Evolutionary conservation across 805 yeast species (phyloP), one percentile per base, ranked within the genome.

Genomic region (Torulaspora maleeae): DNA sequence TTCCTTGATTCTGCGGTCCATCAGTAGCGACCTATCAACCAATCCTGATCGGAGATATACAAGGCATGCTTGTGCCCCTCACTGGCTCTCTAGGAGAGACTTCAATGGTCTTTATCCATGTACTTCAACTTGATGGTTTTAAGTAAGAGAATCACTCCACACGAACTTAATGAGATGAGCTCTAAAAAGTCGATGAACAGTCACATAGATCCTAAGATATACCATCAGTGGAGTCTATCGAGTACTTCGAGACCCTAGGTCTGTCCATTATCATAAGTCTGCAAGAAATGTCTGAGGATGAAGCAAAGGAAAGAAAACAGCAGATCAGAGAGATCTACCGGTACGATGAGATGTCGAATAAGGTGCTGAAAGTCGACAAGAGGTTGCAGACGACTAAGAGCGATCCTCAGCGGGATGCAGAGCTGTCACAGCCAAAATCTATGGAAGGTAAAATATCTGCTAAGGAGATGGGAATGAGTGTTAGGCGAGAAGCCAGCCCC

Each of bases 331-430:
- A 64, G 60, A 51, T 61, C 5, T 82, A 80, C 63, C 74, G 79
- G 52, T 78, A 80, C 54, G 83, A 80, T 60, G 86, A 78, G 59
- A 83, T 86, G 89, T 76, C 95, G 41, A 84, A 82, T 55, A 82
- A 82, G 69, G 91, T 86, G 49, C 72, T 82, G 24, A 68, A 74
- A 50, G 77, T 75, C 49, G 87, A 83, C 59, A 70, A 73, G 49
- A 63, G 81, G 41, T 67, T 79, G 30, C 60, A 77, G 41, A 74
- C 75, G 39, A 64, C 59, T 49, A 67, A 62, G 36, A 59, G 71
- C 36, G 70, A 64, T 38, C 71, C 70, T 7, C 55, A 56, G 12
- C 61, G 56, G 38, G 78, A 73, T 41, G 78, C 77, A 4, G 80
- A 75, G 19, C 60, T 70, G 11, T 79, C 83, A 2, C 79, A 75